Evolutionary conservation across 2,329 filamentous ascomycete species (phyloP).

Genomic region (Ophiostoma himal-ulmi): DNA sequence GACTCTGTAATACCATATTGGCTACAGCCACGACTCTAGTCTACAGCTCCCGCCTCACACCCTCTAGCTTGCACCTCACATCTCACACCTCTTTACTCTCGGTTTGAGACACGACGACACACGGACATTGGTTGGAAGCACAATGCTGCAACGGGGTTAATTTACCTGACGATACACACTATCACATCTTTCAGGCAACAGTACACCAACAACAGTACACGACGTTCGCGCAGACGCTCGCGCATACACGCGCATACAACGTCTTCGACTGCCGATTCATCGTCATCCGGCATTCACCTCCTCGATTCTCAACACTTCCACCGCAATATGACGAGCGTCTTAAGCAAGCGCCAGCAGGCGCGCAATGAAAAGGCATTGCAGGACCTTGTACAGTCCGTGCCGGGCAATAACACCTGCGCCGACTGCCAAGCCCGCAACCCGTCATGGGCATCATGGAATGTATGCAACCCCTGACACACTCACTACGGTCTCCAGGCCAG

Average conservation of each 20-base stretch:
- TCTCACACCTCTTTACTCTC: neutral
- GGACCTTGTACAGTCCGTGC: conserved; percentile 73
- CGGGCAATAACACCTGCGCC: conserved; percentile 89
- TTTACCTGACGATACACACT: neutral
- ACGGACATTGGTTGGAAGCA: neutral
- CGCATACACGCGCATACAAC: conserved; percentile 2
- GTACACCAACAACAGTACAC: neutral
- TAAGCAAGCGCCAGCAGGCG: conserved; percentile 96
- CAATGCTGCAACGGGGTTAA: conserved; percentile 1
- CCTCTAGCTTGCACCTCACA: neutral
- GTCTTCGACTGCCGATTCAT: neutral
- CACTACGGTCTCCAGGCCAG: too few relatives aligned
- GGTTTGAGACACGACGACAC: neutral
- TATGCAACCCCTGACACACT: conserved; percentile 34
- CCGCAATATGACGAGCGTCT: conserved; percentile 51
- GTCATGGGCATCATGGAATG: conserved; percentile 96
- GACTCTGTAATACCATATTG: neutral
- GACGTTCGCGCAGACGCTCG: neutral
- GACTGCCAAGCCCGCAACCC: conserved; percentile 90
- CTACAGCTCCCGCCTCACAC: neutral
- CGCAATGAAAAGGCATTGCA: conserved; percentile 91
- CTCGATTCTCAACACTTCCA: neutral
- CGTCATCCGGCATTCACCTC: neutral
- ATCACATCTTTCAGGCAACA: neutral
- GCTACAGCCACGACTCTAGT: neutral